Evolutionary conservation across 73 alveolate genomes (phyloP), one percentile per base, ranked within the genome.

Genomic region (Symbiodinium pilosum): DNA sequence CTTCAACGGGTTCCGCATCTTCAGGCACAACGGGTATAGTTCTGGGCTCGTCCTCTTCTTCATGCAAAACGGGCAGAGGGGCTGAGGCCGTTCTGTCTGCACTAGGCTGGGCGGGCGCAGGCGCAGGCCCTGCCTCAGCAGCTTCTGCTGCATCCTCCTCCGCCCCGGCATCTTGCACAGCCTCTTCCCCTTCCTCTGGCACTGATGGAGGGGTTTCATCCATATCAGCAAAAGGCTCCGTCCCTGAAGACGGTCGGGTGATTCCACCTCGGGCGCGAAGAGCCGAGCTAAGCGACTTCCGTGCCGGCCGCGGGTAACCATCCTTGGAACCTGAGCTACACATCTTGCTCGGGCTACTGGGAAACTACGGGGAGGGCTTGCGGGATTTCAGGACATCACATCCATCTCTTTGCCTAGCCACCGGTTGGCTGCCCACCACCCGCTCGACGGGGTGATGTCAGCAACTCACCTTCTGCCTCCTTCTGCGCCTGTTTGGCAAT

Each of bases 261-360:
- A 91, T 91, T 87, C 97, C 97, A 38, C 97, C 97, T 28, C 97
- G 44, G 12, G 97, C 81, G 51, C 97, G 44, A 64, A 91, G 43
- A 40, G 97, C 97, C 44, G 77, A 59, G 43, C 97, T 84, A 32
- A 91, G 84, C n/a, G 95, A 89, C 87, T 89, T 89, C 43, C 95
- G 73, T 26, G 87, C 95, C 30, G 95, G 81, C 81, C 81, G 81
- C 18, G 38, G 39, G 30, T 64, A 64, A n/a, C 81, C 81, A 56
- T 16, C 75, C 38, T 9, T 64, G 81, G 81, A 64, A 64, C 81
- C 81, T 64, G 38, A 64, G 14, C n/a, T n/a, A n/a, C n/a, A n/a
- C n/a, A n/a, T n/a, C n/a, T n/a, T n/a, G n/a, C n/a, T n/a, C n/a
- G n/a, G n/a, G n/a, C n/a, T n/a, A n/a, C n/a, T n/a, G n/a, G n/a